Percentiles rank a stretch among this genome's conserved stretches.
Evolutionary conservation across 2,329 filamentous ascomycete genomes (phyloP).

Genomic region (Ophiocordyceps camponoti-rufipedis): DNA sequence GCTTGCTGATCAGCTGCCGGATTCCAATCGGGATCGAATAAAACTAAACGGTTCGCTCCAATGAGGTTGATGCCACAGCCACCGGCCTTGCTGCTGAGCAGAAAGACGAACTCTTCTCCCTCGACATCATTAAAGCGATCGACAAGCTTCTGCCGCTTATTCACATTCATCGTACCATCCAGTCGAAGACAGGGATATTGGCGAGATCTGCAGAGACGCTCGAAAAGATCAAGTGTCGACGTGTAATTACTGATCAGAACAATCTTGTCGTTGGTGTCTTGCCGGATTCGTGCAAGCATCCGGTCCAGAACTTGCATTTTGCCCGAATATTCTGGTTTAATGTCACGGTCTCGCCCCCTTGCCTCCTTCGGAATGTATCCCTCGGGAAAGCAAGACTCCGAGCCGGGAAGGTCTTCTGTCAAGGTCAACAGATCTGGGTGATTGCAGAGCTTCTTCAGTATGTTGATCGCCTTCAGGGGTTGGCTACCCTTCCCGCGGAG

Average conservation of each 20-base stretch:
- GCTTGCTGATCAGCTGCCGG: constrained; percentile 95
- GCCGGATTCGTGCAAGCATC: constrained; percentile 88
- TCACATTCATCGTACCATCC: constrained; percentile 95
- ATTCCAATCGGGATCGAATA: constrained; percentile 98
- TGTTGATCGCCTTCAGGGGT: constrained; percentile 86
- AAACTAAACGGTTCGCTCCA: constrained; percentile 79
- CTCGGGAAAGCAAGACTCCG: constrained; percentile 61
- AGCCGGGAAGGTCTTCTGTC: constrained; percentile 68
- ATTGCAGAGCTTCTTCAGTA: constrained; percentile 97
- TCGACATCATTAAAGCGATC: constrained; percentile 95
- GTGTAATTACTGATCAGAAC: constrained; percentile 98
- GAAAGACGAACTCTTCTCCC: constrained; percentile 78
- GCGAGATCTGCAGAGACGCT: constrained; percentile 69
- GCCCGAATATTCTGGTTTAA: constrained; percentile 91
- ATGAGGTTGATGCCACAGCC: constrained; percentile 94
- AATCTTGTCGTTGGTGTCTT: constrained; percentile 97
- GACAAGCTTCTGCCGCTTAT: constrained; percentile 89
- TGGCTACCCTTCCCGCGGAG: constrained; percentile 89
- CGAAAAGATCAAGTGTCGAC: constrained; percentile 86
- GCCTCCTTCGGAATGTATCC: constrained; percentile 80
- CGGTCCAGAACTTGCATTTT: constrained; percentile 98
- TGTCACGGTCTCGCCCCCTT: constrained; percentile 74
- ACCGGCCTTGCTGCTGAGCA: constrained; percentile 92
- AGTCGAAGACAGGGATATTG: constrained; percentile 75
- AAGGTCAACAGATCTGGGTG: constrained; percentile 86